A percentile compares a stretch with the other conserved stretches of the same genome.
These are phyloP conservation scores for Pueraria montana DNA, from an alignment of 306 rosid genomes.

Conservation along the genomic window DNA sequence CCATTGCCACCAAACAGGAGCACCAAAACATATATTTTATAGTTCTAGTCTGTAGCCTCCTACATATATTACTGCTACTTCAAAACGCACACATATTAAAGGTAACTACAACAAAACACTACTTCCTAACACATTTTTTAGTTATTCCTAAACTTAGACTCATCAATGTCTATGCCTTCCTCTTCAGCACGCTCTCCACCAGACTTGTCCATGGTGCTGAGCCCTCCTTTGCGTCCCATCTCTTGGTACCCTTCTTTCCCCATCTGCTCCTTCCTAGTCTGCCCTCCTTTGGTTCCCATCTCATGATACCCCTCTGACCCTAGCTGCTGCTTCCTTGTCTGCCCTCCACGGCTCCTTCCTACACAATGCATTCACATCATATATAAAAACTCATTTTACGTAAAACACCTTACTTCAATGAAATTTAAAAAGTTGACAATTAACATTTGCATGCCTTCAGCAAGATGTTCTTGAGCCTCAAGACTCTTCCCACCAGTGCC, in stretches of 20 bases:
- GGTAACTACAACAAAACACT: neutral
- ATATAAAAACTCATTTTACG: neutral
- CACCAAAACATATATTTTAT: too few species aligned
- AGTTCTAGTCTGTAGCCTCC: neutral
- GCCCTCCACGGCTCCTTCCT: conserved; percentile 80
- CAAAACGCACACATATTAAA: neutral
- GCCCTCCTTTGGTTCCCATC: conserved; percentile 70
- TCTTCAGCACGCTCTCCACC: conserved; percentile 69
- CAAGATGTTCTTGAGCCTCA: conserved; percentile 83
- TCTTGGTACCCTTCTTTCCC: conserved; percentile 66
- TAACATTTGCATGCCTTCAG: conserved; percentile 82
- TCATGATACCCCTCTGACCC: conserved; percentile 74
- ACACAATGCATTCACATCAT: conserved; percentile 7
- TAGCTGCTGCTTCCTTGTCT: conserved; percentile 70
- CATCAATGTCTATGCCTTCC: conserved; percentile 65
- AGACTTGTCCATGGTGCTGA: conserved; percentile 63
- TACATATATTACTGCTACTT: neutral
- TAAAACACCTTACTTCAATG: too few species aligned
- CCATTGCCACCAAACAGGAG: neutral
- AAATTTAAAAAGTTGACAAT: conserved; percentile 83
- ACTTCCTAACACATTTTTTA: neutral
- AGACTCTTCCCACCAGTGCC: conserved; percentile 90
- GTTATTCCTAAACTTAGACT: conserved; percentile 54
- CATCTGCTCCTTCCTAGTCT: conserved; percentile 69
- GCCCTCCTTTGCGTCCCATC: conserved; percentile 84